Base-by-base conservation (phyloP, 305 asterid species). In the Ajuga reptans region DNA sequence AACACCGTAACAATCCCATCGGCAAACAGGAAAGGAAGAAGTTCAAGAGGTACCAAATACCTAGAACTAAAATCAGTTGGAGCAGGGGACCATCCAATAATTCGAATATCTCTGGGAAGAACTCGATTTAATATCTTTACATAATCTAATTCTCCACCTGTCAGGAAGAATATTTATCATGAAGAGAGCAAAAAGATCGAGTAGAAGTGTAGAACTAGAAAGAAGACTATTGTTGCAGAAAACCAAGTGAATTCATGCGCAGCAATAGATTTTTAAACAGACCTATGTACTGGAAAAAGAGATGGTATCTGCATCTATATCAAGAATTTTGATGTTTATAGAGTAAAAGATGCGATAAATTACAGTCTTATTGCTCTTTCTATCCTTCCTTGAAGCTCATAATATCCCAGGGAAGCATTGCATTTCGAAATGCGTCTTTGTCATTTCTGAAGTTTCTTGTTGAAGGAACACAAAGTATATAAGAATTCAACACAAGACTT, bases 51-150 rank as follows among this genome's bases (percentile, higher is more conserved):
- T 21, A 53, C 47, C 34, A 59, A 72, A 31, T 74, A 93, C 99
- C 97, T 93, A 56, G 99, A 91, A 74, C 93, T 93, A 81, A 93
- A 89, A 78, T 80, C 83, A 76, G 66, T 57, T 31, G 96, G 95
- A 79, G 87, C 92, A 78, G 99, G 89, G 65, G 96, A 86, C 97
- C 99, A 93, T 75, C 96, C 96, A 77, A 89, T 78, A 60, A 91
- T 79, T 75, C 96, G 85, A 72, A 93, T 89, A 80, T 93, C 99
- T 57, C 82, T 74, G 39, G 99, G 99, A 73, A 93, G 95, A 36
- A 78, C 96, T 64, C 86, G 77, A 61, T 93, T 91, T 69, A 93
- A 80, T 64, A 84, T 75, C 79, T 83, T 85, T 66, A 90, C 96
- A 70, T 90, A 91, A 80, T 93, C 99, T 37, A 89, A 50, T 82